Base-by-base conservation (phyloP, 2,329 filamentous ascomycete genomes). In the Fusarium sp. region DNA sequence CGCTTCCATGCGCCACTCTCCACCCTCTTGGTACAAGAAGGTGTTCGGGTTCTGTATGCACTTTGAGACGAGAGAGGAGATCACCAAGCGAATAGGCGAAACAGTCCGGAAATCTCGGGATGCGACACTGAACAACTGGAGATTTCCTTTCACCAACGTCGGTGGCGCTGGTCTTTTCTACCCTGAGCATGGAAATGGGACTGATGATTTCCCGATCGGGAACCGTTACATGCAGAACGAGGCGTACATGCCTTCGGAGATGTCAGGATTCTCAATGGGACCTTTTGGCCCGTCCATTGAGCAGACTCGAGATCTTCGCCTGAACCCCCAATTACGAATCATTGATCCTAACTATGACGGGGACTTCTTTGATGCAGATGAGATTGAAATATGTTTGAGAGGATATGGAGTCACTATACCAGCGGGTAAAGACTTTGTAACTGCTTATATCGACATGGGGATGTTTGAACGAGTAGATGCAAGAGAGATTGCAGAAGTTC, bases 11-110 rank as follows among this genome's bases (percentile, higher is more conserved):
- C 41, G 34, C 1, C 32, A 63, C 16, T 28, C 59, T 0, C 59
- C 59, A 14, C 47, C 59, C 3, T 13, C 40, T 0, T 63, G 59
- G 59, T 63, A 63, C 16, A 42, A 37, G 1, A 63, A 41, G 13
- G 58, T 62, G 0, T 63, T 63, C 18, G 59, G 59, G 0, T 63
- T 63, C 13, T 63, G 59, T 3, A 14, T 63, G 46, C 59, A 63
- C 18, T 63, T 63, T 1, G 59, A 63, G 7, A 63, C 59, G 0
- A 14, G 47, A 8, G 59, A 63, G 1, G 59, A 63, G 16, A 63
- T 63, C 9, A 28, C 18, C 4, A 21, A 32, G 10, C 59, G 59
- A 0, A 6, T 63, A 6, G 47, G 40, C 0, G 47, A 62, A 5
- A 12, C 21, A 16, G 13, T 63, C 3, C 21, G 59, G 0, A 62